Evolutionary conservation across 1,284 basidiomycete genomes (phyloP), one percentile per base, ranked within the genome.

Genomic region (Uromyces viciae-fabae): DNA sequence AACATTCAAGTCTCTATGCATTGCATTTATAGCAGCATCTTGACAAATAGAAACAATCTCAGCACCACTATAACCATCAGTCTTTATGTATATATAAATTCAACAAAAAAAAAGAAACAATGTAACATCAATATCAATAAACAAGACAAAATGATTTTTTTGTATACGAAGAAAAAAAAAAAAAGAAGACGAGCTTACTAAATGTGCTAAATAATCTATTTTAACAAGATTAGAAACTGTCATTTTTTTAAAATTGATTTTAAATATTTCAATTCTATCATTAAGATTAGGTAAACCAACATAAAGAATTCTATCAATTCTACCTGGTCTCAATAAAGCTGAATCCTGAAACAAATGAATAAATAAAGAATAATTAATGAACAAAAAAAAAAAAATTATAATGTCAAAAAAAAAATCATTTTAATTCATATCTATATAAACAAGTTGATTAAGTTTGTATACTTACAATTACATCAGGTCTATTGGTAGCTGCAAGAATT

Each of bases 51-150:
- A 91, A 7, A 91, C 90, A 38, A 99, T 91, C 85, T 99, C 97
- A 7, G 97, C 97, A 14, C 97, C 97, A 15, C 96, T 98, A 85
- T 94, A 99, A 0, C 96, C 97, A 14, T 93, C 91, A 3, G 94
- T 93, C 95, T 98, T n/a, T n/a, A n/a, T n/a, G n/a, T n/a, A n/a
- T n/a, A n/a, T n/a, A n/a, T n/a, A n/a, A n/a, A n/a, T 36, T 66
- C 36, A 5, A 33, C 31, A 15, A 72, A 25, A 33, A 17, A 42
- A 71, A 3, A 28, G 17, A 15, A 11, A 33, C 0, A 22, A 42
- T 11, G 31, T 31, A 0, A 0, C 22, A 15, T 4, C 25, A 66
- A 7, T 14, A 11, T 9, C 49, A n/a, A 49, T 33, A 52, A 42
- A 40, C 2, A 9, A 33, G 3, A 14, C 31, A 56, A 38, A 31